Conservation (phyloP, 1,284 basidiomycete genomes). For the Schizophyllum amplum region DNA sequence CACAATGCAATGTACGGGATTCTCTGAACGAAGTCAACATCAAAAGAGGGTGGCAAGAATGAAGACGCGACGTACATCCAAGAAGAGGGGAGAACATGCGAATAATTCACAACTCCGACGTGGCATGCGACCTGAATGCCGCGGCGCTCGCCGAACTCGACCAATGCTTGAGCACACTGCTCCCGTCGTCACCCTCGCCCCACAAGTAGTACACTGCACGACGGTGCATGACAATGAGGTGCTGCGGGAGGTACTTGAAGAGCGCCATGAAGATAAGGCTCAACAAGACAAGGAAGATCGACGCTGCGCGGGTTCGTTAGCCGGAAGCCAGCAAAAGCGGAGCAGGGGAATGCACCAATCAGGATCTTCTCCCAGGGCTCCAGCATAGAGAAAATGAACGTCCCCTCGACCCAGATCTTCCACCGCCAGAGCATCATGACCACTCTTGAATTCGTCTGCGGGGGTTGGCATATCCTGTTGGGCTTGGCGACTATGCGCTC, state of each 20-base stretch:
- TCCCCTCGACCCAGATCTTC: conserved; percentile 42
- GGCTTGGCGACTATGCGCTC: background rate
- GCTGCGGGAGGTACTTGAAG: conserved; percentile 30
- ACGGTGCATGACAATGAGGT: conserved; percentile 29
- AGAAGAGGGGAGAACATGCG: background rate
- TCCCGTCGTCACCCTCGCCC: conserved; percentile 26
- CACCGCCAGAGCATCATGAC: conserved; percentile 36
- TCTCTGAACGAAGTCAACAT: too few relatives aligned
- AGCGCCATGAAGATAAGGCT: conserved; percentile 29
- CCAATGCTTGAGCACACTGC: conserved; percentile 1
- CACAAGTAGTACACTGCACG: conserved; percentile 32
- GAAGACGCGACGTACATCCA: background rate
- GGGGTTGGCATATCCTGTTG: background rate
- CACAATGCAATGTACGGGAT: background rate
- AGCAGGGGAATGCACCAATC: conserved; percentile 29
- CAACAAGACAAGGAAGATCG: conserved; percentile 25
- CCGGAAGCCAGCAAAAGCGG: background rate
- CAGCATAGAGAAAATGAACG: conserved; percentile 42
- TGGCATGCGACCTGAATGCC: background rate
- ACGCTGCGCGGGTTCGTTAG: conserved; percentile 15
- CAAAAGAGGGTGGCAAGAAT: background rate
- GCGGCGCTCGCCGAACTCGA: background rate
- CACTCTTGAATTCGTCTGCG: conserved; percentile 22
- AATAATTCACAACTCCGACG: background rate
- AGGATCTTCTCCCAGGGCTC: conserved; percentile 56